These are phyloP conservation scores for Chlamydomonas sp. DNA, from an alignment of 139 green algal genomes.

Conservation along the genomic window DNA sequence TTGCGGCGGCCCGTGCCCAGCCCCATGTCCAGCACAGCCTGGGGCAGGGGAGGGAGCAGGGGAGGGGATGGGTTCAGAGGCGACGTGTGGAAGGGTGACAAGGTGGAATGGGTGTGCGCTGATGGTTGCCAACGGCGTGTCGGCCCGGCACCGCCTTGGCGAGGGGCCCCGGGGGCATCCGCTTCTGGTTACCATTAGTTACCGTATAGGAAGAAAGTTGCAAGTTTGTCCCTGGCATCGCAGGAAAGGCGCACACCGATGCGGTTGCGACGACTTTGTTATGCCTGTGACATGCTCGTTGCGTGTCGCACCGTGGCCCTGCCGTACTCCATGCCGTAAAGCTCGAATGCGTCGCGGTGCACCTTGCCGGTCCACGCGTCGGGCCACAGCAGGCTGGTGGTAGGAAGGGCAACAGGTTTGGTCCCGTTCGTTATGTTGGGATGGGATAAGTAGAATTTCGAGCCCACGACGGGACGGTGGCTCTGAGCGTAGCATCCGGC, in stretches of 20 bases:
- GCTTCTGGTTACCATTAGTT: too few relatives aligned
- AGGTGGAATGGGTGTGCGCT: too few relatives aligned
- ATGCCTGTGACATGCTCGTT: background rate
- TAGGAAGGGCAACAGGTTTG: background rate
- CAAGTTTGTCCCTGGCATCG: too few relatives aligned
- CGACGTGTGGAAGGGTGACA: too few relatives aligned
- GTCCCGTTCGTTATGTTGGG: background rate
- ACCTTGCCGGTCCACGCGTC: conserved; percentile 33
- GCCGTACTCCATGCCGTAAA: conserved; percentile 20
- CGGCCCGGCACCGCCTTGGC: too few relatives aligned
- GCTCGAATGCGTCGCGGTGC: background rate
- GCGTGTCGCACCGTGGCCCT: background rate
- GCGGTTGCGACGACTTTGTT: too few relatives aligned
- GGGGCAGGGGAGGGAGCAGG: background rate
- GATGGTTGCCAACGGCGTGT: too few relatives aligned
- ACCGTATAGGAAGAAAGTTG: too few relatives aligned
- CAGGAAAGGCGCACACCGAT: too few relatives aligned
- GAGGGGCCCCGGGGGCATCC: too few relatives aligned
- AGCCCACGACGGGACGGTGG: too few relatives aligned
- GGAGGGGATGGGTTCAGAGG: background rate
- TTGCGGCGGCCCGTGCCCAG: conserved; percentile 41
- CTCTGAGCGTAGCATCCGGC: too few relatives aligned
- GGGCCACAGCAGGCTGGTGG: conserved; percentile 22
- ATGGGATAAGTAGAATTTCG: background rate
- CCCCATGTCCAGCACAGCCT: conserved; percentile 13